A percentile compares a stretch with the other conserved stretches of the same genome.
Evolutionary conservation across 2,329 filamentous ascomycete genomes (phyloP).

Genomic region (Epichloe bromicola): DNA sequence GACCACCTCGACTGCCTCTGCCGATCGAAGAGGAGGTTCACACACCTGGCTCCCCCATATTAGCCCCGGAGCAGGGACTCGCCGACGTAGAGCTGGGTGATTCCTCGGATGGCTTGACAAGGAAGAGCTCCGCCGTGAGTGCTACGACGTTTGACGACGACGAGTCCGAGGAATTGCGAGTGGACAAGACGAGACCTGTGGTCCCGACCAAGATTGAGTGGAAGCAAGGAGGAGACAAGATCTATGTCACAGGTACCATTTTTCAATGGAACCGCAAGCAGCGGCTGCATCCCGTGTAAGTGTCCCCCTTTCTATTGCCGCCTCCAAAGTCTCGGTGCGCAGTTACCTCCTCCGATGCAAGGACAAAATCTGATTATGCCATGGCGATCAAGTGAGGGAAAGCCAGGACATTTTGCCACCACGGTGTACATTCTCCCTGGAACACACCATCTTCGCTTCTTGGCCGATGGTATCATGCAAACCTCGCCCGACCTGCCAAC

Average conservation of each 20-base stretch:
- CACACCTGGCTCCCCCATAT: constrained; percentile 80
- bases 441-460: constrained; percentile 92
- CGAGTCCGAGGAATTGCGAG: constrained; percentile 60
- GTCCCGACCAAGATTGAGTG: constrained; percentile 81
- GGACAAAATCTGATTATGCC: neutral
- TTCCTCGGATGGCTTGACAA: constrained; percentile 33
- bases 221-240: constrained; percentile 69
- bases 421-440: constrained; percentile 72
- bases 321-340: neutral
- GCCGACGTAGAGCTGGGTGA: constrained; percentile 39
- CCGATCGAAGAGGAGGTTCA: constrained; percentile 88
- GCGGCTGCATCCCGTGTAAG: constrained; percentile 72
- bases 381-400: constrained; percentile 30
- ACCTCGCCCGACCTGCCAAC: constrained; percentile 80
- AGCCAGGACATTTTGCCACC: constrained; percentile 56
- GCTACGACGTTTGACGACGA: constrained; percentile 63
- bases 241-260: constrained; percentile 95
- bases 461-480: constrained; percentile 88
- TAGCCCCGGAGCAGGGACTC: constrained; percentile 52
- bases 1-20: constrained; percentile 80
- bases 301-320: constrained; percentile 14
- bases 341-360: neutral
- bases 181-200: constrained; percentile 61
- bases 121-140: constrained; percentile 46
- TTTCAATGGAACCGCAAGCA: constrained; percentile 97